Evolutionary conservation across 2,329 filamentous ascomycete genomes (phyloP).

Genomic region (Nemania sp.): DNA sequence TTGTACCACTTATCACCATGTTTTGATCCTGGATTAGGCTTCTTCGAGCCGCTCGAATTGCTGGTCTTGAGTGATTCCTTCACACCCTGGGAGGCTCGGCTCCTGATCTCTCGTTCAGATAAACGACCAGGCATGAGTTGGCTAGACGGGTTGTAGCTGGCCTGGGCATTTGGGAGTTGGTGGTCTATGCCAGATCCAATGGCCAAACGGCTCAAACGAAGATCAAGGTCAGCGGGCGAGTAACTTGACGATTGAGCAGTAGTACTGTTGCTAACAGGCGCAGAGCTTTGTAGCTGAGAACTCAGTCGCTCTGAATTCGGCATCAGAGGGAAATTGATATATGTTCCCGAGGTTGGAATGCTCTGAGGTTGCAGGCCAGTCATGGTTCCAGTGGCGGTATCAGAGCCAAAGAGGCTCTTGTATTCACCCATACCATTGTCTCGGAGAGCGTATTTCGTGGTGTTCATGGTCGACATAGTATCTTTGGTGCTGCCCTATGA

Average conservation of each 20-base stretch:
- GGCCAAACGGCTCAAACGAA: neutral
- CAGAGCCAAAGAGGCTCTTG: neutral
- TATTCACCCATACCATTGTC: neutral
- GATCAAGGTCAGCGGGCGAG: neutral
- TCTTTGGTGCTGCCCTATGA: slow-evolving; percentile 7
- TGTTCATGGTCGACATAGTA: neutral
- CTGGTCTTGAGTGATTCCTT: neutral
- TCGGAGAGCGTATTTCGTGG: neutral
- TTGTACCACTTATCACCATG: slow-evolving; percentile 20
- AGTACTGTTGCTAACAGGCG: neutral
- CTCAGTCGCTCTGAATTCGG: neutral
- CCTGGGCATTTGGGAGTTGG: neutral
- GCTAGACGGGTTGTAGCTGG: neutral
- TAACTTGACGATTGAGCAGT: neutral
- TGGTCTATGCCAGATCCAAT: neutral
- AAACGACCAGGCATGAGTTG: neutral
- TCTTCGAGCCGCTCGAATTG: neutral
- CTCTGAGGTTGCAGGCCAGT: neutral
- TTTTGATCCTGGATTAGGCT: neutral
- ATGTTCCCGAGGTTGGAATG: neutral
- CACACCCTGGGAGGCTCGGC: neutral
- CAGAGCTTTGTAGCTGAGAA: neutral
- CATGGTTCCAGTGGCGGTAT: neutral
- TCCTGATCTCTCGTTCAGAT: neutral
- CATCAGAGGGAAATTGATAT: neutral